phyloP scores from a whole-genome alignment of 2,329 filamentous ascomycete genomes.

The Trichophyton simii region DNA sequence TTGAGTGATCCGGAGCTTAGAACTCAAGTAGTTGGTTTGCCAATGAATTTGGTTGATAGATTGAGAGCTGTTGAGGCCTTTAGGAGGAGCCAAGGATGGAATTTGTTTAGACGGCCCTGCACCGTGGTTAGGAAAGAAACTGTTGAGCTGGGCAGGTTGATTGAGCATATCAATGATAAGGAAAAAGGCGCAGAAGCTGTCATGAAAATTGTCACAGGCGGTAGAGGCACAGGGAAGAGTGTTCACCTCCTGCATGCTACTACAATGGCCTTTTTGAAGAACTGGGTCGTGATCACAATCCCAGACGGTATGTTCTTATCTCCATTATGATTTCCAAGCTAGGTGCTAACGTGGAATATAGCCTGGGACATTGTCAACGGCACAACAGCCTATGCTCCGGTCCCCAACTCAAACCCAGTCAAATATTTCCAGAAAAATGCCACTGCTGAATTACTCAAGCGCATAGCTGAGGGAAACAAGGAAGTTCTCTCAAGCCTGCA shows the following conservation, averaged over 20 bases:
- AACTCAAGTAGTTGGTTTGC: constrained; percentile 58
- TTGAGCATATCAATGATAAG: constrained; percentile 35
- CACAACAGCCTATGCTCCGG: constrained; percentile 64
- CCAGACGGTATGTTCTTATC: constrained; percentile 58
- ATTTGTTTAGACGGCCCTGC: constrained; percentile 69
- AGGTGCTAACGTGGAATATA: constrained; percentile 21
- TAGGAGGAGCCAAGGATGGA: constrained; percentile 81
- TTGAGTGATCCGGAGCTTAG: constrained; percentile 44
- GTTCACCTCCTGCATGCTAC: constrained; percentile 73
- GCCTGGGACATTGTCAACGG: constrained; percentile 71
- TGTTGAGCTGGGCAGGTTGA: constrained; percentile 52
- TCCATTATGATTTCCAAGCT: neutral
- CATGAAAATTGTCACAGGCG: constrained; percentile 58
- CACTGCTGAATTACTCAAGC: constrained; percentile 58
- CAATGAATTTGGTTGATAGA: constrained; percentile 59
- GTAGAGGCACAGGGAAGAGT: constrained; percentile 71
- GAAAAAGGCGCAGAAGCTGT: constrained; percentile 21
- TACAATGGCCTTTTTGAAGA: constrained; percentile 65
- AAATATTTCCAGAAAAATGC: constrained; percentile 70
- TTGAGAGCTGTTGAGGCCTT: constrained; percentile 79
- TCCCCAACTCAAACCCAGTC: constrained; percentile 42
- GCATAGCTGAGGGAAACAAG: constrained; percentile 60
- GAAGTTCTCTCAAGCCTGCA: constrained; percentile 45
- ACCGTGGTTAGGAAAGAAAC: constrained; percentile 67
- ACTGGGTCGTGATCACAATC: constrained; percentile 80